These are phyloP conservation scores for Amaranthus hypochondriacus DNA, from an alignment of 148 eudicot genomes.

Conservation along the genomic window DNA sequence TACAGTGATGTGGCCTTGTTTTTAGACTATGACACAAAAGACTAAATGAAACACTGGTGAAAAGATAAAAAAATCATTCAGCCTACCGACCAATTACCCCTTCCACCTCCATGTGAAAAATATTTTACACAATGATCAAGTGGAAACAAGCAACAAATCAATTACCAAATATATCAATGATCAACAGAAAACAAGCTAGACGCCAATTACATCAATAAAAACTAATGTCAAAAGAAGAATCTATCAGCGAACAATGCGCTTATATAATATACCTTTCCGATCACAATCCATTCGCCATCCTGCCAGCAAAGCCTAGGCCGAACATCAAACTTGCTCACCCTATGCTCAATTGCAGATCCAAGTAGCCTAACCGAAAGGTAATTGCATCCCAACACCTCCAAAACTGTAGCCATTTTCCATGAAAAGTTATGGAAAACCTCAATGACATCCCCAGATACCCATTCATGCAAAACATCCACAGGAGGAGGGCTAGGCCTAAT, in stretches of 20 bases:
- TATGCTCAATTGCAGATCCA: conserved; percentile 50
- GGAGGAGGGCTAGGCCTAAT: conserved; percentile 75
- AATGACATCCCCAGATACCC: conserved; percentile 57
- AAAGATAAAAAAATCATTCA: not conserved
- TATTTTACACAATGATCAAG: no score
- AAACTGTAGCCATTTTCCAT: conserved; percentile 63
- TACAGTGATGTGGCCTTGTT: not conserved
- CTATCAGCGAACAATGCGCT: not conserved
- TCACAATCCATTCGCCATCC: conserved; percentile 56
- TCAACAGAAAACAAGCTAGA: not conserved
- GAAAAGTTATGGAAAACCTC: conserved; percentile 57
- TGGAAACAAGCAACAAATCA: not conserved
- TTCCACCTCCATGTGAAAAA: not conserved
- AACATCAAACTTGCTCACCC: conserved; percentile 39
- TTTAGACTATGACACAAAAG: not conserved
- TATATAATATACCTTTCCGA: conserved; percentile 46
- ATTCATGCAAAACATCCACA: conserved; percentile 33
- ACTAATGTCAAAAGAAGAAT: not conserved
- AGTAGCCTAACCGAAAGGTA: conserved; percentile 53
- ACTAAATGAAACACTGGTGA: not conserved
- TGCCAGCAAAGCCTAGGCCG: conserved; percentile 72
- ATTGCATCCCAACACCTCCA: conserved; percentile 33
- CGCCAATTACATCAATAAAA: not conserved
- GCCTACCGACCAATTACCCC: not conserved
- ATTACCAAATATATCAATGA: not conserved